These are phyloP conservation scores for Aspergillus ochraceoroseus DNA, from an alignment of 2,329 filamentous ascomycete species.

Conservation along the genomic window DNA sequence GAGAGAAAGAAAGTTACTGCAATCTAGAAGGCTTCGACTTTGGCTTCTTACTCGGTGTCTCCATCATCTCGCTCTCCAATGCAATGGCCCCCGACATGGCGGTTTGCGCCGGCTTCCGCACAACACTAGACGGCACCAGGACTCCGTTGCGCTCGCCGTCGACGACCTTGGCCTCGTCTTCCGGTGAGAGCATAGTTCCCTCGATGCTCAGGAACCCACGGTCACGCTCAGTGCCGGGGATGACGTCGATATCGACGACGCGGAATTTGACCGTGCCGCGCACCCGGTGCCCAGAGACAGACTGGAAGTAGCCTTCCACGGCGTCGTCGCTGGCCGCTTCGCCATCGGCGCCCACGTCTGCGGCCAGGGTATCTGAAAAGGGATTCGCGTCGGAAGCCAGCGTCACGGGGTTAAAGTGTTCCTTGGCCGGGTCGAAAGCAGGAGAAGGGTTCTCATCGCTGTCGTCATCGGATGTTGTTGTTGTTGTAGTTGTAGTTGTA, in stretches of 20 bases:
- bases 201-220: slow-evolving; percentile 80
- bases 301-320: slow-evolving; percentile 69
- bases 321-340: slow-evolving; percentile 51
- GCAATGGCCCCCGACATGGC: slow-evolving; percentile 12
- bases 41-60: slow-evolving; percentile 11
- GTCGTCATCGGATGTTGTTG: slow-evolving; percentile 30
- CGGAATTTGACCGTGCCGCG: slow-evolving; percentile 68
- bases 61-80: not conserved
- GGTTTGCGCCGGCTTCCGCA: slow-evolving; percentile 14
- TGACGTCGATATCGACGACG: slow-evolving; percentile 73
- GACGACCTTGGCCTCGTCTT: slow-evolving; percentile 59
- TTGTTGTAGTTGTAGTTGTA: slow-evolving; percentile 6
- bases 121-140: slow-evolving; percentile 16
- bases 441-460: slow-evolving; percentile 17
- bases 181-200: slow-evolving; percentile 72
- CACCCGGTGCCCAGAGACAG: slow-evolving; percentile 64
- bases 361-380: slow-evolving; percentile 20
- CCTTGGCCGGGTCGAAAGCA: slow-evolving; percentile 36
- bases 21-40: slow-evolving; percentile 1
- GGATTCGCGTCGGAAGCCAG: slow-evolving; percentile 33
- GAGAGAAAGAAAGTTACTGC: too few species aligned
- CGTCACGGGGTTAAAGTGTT: slow-evolving; percentile 38
- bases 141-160: slow-evolving; percentile 48
- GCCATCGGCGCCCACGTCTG: slow-evolving; percentile 40
- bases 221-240: slow-evolving; percentile 63